A percentile compares a stretch with the other conserved stretches of the same genome.
Conservation (phyloP, 2,329 filamentous ascomycete species). For the Curvularia eragrostidis region DNA sequence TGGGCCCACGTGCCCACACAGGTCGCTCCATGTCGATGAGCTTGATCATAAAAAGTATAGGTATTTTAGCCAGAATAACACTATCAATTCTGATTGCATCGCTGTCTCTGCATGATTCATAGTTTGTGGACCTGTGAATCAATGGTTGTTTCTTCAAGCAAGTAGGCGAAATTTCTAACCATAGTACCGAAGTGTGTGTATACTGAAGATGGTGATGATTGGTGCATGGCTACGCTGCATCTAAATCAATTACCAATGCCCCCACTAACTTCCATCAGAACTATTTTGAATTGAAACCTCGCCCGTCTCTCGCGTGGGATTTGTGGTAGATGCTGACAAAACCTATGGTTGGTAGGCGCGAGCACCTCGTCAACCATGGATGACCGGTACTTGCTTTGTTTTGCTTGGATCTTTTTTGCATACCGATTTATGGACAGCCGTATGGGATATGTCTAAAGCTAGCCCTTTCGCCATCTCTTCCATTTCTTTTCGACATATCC, state of each 20-base stretch:
- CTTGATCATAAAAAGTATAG: constrained; percentile 8
- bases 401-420: neutral
- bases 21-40: constrained; percentile 6
- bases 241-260: neutral
- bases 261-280: neutral
- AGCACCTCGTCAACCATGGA: neutral
- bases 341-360: neutral
- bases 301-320: neutral
- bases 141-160: neutral
- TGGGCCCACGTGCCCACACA: neutral
- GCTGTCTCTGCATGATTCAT: neutral
- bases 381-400: neutral
- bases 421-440: neutral
- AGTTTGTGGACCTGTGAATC: neutral
- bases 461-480: neutral
- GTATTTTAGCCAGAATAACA: constrained; percentile 6
- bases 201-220: neutral
- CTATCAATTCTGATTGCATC: constrained; percentile 3
- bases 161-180: neutral
- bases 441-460: neutral
- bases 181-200: neutral
- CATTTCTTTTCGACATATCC: neutral
- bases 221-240: neutral
- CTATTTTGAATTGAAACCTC: neutral
- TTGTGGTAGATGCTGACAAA: neutral